phyloP scores from a whole-genome alignment of 75 land plant species.

The Pinus taeda region DNA sequence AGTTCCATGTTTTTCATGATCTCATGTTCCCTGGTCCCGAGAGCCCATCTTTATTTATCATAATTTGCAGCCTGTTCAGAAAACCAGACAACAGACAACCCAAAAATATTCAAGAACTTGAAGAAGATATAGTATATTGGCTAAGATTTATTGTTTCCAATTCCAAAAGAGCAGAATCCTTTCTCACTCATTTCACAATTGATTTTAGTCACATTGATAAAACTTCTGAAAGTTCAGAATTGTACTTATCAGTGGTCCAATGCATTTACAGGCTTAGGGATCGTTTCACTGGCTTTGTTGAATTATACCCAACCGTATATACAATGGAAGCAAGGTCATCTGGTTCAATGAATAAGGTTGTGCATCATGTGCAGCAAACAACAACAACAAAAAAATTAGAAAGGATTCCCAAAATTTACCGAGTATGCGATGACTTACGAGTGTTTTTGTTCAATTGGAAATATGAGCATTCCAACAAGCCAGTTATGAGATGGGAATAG shows the following conservation, averaged over 20 bases:
- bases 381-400: conserved; percentile 50
- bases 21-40: conserved; percentile 73
- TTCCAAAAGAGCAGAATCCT: conserved; percentile 44
- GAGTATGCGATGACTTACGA: conserved; percentile 59
- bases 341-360: conserved; percentile 48
- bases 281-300: conserved; percentile 49
- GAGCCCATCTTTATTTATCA: conserved; percentile 60
- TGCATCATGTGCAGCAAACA: conserved; percentile 44
- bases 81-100: conserved; percentile 48
- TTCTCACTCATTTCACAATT: conserved; percentile 46
- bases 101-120: conserved; percentile 44
- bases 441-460: conserved; percentile 53
- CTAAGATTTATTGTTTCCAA: conserved; percentile 74
- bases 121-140: conserved; percentile 77
- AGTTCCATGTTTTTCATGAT: conserved; percentile 68
- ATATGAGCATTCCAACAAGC: conserved; percentile 54
- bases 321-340: conserved; percentile 70
- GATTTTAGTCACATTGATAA: conserved; percentile 70
- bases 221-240: conserved; percentile 26
- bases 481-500: conserved; percentile 69
- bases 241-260: conserved; percentile 17
- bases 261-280: conserved; percentile 50
- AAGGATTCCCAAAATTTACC: conserved; percentile 61
- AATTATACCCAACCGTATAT: conserved; percentile 57
- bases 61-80: conserved; percentile 49